Conservation (phyloP, 805 yeast genomes). For the Candida endomychidarum region DNA sequence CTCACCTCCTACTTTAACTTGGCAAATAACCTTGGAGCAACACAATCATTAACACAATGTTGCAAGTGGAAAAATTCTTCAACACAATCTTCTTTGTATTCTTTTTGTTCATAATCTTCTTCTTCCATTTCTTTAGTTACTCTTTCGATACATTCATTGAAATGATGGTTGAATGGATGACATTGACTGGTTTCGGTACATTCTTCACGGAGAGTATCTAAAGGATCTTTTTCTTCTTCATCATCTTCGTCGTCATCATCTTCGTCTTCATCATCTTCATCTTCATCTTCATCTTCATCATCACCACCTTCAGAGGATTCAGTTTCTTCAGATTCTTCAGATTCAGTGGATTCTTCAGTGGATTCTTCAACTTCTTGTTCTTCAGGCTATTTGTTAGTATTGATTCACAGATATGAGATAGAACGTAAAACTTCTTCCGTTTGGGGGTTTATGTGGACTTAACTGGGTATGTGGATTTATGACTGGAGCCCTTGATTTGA, state of each 20-base stretch:
- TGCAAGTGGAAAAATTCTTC: slow-evolving; percentile 97
- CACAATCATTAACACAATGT: slow-evolving; percentile 89
- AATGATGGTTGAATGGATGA: slow-evolving; percentile 79
- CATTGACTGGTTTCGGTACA: slow-evolving; percentile 69
- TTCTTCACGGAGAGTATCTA: slow-evolving; percentile 46
- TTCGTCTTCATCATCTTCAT: slow-evolving; percentile 54
- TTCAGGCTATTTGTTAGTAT: slow-evolving; percentile 20
- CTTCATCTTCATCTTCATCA: slow-evolving; percentile 38
- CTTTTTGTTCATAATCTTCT: slow-evolving; percentile 74
- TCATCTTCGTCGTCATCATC: slow-evolving; percentile 67
- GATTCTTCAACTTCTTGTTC: slow-evolving; percentile 16
- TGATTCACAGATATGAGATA: too few relatives aligned
- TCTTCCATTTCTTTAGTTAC: slow-evolving; percentile 86
- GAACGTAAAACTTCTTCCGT: too few relatives aligned
- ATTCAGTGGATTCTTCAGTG: slow-evolving; percentile 8
- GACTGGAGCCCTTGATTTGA: too few relatives aligned
- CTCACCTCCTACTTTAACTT: slow-evolving; percentile 64
- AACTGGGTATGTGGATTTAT: too few relatives aligned
- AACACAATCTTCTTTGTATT: slow-evolving; percentile 93
- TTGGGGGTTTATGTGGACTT: neutral
- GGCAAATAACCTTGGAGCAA: slow-evolving; percentile 84
- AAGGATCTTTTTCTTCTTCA: slow-evolving; percentile 57
- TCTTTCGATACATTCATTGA: slow-evolving; percentile 92
- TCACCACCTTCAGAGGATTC: slow-evolving; percentile 35
- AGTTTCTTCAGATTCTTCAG: slow-evolving; percentile 31